Evolutionary conservation across 495 filamentous ascomycete genomes (phyloP).

Genomic region (Cenococcum geophilum): DNA sequence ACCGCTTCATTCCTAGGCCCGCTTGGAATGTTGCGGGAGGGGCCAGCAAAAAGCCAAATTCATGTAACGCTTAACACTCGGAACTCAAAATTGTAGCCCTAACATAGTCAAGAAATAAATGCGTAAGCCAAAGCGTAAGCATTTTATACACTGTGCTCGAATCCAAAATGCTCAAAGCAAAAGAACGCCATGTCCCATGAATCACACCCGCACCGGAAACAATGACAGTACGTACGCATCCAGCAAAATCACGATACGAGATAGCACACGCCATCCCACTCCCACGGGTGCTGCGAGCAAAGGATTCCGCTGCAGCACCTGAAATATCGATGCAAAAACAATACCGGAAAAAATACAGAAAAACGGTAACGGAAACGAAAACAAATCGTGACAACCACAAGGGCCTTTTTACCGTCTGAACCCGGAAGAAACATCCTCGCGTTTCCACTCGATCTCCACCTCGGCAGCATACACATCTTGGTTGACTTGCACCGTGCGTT

Average conservation of each 20-base stretch:
- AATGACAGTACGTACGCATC: neutral
- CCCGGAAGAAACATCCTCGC: slow-evolving; percentile 18
- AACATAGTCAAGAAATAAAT: too few species aligned
- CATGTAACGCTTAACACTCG: too few species aligned
- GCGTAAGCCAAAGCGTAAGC: too few species aligned
- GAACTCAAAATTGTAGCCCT: too few species aligned
- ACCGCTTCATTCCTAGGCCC: too few species aligned
- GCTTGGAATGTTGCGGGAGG: too few species aligned
- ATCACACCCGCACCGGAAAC: neutral
- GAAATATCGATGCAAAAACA: too few species aligned
- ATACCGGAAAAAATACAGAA: too few species aligned
- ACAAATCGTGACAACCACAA: neutral
- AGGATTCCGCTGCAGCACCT: too few species aligned
- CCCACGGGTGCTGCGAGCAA: too few species aligned
- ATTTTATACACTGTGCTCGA: too few species aligned
- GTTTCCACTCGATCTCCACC: slow-evolving; percentile 49
- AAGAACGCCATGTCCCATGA: neutral
- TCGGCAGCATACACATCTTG: slow-evolving; percentile 59
- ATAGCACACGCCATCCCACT: neutral
- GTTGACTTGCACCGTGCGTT: slow-evolving; percentile 59
- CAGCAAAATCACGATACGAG: neutral
- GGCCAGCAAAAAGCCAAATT: too few species aligned
- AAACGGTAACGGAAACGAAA: neutral
- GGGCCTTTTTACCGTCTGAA: slow-evolving; percentile 12
- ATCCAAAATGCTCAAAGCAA: neutral